Evolutionary conservation across 345 rosid species (phyloP).

Genomic region (Orychophragmus violaceus): DNA sequence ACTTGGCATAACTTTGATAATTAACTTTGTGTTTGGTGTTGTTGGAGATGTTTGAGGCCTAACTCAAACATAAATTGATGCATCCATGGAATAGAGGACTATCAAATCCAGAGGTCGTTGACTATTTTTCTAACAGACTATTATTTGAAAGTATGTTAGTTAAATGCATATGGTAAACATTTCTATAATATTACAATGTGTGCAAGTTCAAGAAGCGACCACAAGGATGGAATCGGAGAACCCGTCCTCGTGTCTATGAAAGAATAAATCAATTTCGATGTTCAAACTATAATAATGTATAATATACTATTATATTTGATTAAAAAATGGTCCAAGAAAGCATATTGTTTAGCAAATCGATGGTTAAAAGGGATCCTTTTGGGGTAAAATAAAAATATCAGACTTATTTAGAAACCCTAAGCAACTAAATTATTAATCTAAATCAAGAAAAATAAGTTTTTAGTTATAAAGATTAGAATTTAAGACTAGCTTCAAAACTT

Average conservation of each 20-base stretch:
- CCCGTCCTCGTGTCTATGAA: slow-evolving; percentile 14
- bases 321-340: slow-evolving; percentile 6
- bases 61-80: no score
- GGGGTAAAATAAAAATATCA: not conserved
- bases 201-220: not conserved
- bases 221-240: slow-evolving; percentile 14
- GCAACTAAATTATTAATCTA: not conserved
- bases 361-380: slow-evolving; percentile 13
- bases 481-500: not conserved
- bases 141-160: not conserved
- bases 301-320: not conserved
- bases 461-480: not conserved
- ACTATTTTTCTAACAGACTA: not conserved
- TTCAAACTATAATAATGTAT: not conserved
- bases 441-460: not conserved
- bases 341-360: slow-evolving; percentile 14
- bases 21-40: no score
- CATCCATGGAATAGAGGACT: no score
- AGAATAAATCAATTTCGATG: slow-evolving; percentile 23
- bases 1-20: no score
- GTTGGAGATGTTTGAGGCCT: no score
- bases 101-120: no score
- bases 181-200: not conserved
- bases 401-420: slow-evolving; percentile 1
- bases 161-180: not conserved